phyloP scores from a whole-genome alignment of 2,329 filamentous ascomycete genomes.

The Claviceps arundinis region DNA sequence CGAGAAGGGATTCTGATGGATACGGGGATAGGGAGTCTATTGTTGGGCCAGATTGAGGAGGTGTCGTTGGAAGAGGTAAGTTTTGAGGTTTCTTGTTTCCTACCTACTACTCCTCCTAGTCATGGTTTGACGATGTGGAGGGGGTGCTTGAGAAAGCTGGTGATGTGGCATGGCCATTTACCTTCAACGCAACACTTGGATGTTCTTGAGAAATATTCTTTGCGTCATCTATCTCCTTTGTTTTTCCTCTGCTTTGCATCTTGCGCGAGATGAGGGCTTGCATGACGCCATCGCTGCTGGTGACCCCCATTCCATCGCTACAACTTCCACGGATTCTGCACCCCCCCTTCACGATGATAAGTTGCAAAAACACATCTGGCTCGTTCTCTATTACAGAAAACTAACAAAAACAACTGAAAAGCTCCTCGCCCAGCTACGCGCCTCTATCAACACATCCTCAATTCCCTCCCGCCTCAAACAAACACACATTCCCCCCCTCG shows the following conservation, averaged over 20 bases:
- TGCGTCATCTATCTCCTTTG: no score
- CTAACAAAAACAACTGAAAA: not conserved
- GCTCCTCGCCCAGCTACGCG: constrained; percentile 7
- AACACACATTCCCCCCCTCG: constrained; percentile 31
- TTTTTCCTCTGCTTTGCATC: no score
- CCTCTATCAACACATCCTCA: not conserved
- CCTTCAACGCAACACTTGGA: no score
- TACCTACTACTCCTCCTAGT: not conserved
- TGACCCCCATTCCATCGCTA: no score
- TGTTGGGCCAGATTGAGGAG: constrained; percentile 44
- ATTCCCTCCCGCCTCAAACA: constrained; percentile 11
- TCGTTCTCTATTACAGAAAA: no score
- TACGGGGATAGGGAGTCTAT: constrained; percentile 29
- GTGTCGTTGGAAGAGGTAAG: constrained; percentile 46
- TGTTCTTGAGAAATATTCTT: no score
- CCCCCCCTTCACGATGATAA: no score
- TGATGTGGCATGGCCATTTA: no score
- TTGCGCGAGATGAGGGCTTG: no score
- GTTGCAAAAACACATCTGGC: no score
- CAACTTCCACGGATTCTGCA: no score
- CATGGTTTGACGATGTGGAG: constrained; percentile 25
- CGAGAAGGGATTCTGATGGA: constrained; percentile 16
- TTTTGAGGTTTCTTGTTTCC: constrained; percentile 4
- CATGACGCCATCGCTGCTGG: no score
- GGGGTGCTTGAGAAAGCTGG: constrained; percentile 28